phyloP scores from a whole-genome alignment of 352 stramenopile genomes.

The Plasmopara halstedii region DNA sequence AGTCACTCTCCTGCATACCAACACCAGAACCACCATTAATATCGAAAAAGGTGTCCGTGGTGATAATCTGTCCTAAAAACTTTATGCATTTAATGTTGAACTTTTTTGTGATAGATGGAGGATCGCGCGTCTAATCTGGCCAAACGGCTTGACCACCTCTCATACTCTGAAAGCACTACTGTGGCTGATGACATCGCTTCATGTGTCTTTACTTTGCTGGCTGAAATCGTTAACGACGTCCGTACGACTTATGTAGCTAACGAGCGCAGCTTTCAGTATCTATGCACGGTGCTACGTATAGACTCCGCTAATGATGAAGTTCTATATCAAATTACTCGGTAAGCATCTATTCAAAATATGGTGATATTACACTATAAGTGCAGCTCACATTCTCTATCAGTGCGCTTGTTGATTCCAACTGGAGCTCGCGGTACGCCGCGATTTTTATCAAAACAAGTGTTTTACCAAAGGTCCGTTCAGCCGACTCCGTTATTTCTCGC shows the following conservation, averaged over 20 bases:
- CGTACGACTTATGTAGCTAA: constrained; percentile 46
- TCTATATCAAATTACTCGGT: constrained; percentile 51
- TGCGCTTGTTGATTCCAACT: constrained; percentile 51
- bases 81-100: background rate
- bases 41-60: constrained; percentile 21
- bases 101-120: constrained; percentile 29
- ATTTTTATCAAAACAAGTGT: constrained; percentile 53
- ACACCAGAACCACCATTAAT: constrained; percentile 15
- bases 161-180: constrained; percentile 22
- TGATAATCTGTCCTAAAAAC: background rate
- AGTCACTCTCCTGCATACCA: background rate
- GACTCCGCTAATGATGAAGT: constrained; percentile 45
- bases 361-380: background rate
- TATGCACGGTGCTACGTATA: constrained; percentile 45
- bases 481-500: constrained; percentile 65
- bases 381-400: constrained; percentile 11
- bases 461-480: constrained; percentile 44
- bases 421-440: constrained; percentile 58
- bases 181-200: constrained; percentile 20
- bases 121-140: constrained; percentile 27
- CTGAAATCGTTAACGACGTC: constrained; percentile 56
- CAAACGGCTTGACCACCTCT: constrained; percentile 39
- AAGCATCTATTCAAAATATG: background rate
- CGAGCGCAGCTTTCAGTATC: constrained; percentile 35
- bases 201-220: constrained; percentile 31